phyloP scores from a whole-genome alignment of 2,329 filamentous ascomycete genomes.

The Phyllosticta paracitricarpa region DNA sequence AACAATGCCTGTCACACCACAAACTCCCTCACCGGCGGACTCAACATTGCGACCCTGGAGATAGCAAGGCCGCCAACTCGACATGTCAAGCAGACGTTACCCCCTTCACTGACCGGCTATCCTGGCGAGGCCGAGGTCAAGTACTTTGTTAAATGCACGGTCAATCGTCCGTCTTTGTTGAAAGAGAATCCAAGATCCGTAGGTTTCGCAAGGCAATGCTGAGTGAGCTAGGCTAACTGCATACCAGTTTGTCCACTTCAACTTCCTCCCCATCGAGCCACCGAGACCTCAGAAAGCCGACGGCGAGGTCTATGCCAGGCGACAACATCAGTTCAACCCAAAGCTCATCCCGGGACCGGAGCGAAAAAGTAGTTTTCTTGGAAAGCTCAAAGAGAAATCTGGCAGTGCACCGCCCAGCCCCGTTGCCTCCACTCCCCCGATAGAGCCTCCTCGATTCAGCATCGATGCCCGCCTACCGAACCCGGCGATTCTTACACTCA shows the following conservation, averaged over 20 bases:
- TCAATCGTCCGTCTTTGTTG: conserved; percentile 78
- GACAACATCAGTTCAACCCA: conserved; percentile 51
- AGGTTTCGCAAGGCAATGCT: conserved; percentile 9
- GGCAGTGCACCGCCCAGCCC: conserved; percentile 3
- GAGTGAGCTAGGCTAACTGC: not conserved
- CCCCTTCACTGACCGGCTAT: conserved; percentile 80
- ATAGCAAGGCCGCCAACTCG: conserved; percentile 36
- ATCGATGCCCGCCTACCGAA: conserved; percentile 80
- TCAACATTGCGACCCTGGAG: conserved; percentile 36
- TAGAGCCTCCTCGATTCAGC: conserved; percentile 46
- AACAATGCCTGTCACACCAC: conserved; percentile 58
- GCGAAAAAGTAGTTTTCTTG: conserved; percentile 50
- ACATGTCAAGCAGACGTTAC: conserved; percentile 79
- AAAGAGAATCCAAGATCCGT: conserved; percentile 72
- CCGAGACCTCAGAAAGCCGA: conserved; percentile 57
- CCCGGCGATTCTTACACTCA: conserved; percentile 81
- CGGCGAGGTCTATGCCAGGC: conserved; percentile 75
- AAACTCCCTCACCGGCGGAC: conserved; percentile 11
- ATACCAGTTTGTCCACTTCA: conserved; percentile 42
- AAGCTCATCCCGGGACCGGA: conserved; percentile 31
- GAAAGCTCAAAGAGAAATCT: conserved; percentile 22
- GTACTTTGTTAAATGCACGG: conserved; percentile 93
- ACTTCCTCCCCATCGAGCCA: conserved; percentile 87
- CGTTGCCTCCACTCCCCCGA: conserved; percentile 10
- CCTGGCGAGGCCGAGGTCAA: conserved; percentile 79